These are phyloP conservation scores for Linnemannia hyalina DNA, from an alignment of 192 early-diverging fungal species.

Conservation along the genomic window DNA sequence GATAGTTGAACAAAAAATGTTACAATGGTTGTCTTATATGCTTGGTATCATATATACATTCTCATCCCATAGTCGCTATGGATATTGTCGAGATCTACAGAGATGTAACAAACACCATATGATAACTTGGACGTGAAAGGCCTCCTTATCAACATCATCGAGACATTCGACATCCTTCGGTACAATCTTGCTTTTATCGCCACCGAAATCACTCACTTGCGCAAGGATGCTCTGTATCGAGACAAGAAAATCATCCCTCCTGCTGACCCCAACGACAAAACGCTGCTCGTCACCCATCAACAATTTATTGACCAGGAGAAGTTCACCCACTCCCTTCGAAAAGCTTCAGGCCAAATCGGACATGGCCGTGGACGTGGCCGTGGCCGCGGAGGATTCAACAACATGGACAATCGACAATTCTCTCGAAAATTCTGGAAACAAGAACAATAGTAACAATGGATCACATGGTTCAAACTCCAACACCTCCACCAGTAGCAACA, in stretches of 20 bases:
- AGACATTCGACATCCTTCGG: conserved; percentile 13
- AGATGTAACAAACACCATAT: too few species aligned
- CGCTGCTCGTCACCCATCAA: conserved; percentile 1
- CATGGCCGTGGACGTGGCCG: too few species aligned
- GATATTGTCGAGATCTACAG: too few species aligned
- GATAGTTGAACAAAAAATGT: too few species aligned
- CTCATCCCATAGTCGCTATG: too few species aligned
- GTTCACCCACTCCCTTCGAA: conserved; percentile 4
- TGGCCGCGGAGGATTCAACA: not conserved
- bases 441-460: too few species aligned
- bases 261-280: conserved; percentile 1
- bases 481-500: not conserved
- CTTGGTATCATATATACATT: too few species aligned
- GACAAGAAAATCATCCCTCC: conserved; percentile 13
- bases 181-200: conserved; percentile 4
- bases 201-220: conserved; percentile 1
- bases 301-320: conserved; percentile 5
- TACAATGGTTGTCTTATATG: too few species aligned
- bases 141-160: conserved; percentile 10
- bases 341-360: conserved; percentile 8
- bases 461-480: too few species aligned
- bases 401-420: not conserved
- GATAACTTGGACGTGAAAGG: too few species aligned
- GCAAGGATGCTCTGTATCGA: not conserved
- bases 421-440: too few species aligned